Base-by-base conservation (phyloP, 2,329 filamentous ascomycete genomes). In the Ascochyta clinopodiicola region DNA sequence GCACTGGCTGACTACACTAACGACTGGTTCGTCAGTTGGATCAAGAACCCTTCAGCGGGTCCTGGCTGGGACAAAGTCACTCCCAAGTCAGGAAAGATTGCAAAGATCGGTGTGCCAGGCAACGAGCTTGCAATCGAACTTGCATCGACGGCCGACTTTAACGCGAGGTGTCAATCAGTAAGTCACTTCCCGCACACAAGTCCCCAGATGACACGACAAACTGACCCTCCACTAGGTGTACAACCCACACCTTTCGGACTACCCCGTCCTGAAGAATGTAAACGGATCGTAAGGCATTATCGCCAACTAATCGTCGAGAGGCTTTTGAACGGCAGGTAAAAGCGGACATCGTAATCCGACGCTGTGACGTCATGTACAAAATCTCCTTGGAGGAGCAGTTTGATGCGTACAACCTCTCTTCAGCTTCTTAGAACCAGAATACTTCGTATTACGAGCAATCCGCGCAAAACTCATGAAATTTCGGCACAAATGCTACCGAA, bases 21-120 rank as follows among this genome's bases (percentile, higher is more conserved):
- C 44, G 67, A 71, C 44, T 79, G 77, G 77, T 77, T 80, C 24
- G 76, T 80, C 2, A 60, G 65, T 3, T 80, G 77, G 76, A 78
- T 80, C 59, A 80, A 80, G 68, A 71, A 79, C 58, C 78, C 78
- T 0, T 53, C 69, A 25, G 75, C 72, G 5, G 75, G 77, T 1
- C 78, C 78, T 32, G 78, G 77, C 19, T 80, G 78, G 78, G 64
- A 67, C 10, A 73, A 72, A 27, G 70, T 68, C 12, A 64, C 58
- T 1, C 69, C 74, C 2, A 54, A 51, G n/a, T 64, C 62, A 13
- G 74, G 74, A 3, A 47, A 68, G 2, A 52, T 76, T 21, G 67
- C 67, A 10, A 70, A 72, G 51, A 49, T 78, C 15, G 75, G 75
- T 17, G 68, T 76, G 2, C 67, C 73, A n/a, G 75, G 66, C 1